Percentiles rank a stretch among this genome's conserved stretches.
phyloP scores from a whole-genome alignment of 495 filamentous ascomycete genomes.

The Xylaria grammica region DNA sequence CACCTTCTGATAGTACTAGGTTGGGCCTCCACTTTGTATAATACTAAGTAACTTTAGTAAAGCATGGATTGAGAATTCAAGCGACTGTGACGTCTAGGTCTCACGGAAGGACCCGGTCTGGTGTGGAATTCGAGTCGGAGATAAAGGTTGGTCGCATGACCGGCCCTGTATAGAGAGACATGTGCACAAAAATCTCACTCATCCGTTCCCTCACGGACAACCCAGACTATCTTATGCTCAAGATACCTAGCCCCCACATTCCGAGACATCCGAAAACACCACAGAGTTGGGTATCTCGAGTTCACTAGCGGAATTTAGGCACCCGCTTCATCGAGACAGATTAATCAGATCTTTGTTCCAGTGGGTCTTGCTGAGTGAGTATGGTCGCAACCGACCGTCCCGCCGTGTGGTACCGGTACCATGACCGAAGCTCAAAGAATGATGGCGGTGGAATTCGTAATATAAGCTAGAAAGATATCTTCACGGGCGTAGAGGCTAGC shows the following conservation, averaged over 20 bases:
- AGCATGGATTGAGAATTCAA: no score
- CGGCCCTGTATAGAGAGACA: neutral
- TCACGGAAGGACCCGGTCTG: no score
- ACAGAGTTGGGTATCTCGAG: neutral
- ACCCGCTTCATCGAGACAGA: neutral
- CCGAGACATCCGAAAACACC: constrained; percentile 23
- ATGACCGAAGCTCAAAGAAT: neutral
- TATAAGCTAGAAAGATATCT: constrained; percentile 9
- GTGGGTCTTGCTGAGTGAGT: neutral
- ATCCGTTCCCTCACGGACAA: neutral
- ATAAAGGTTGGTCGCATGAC: no score
- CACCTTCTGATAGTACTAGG: no score
- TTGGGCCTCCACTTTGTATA: no score
- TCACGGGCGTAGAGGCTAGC: neutral
- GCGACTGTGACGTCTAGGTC: no score
- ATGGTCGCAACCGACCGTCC: neutral
- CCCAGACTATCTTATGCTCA: neutral
- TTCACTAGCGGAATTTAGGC: neutral
- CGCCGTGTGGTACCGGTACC: neutral
- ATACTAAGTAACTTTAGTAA: no score
- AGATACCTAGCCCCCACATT: constrained; percentile 17
- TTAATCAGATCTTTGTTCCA: neutral
- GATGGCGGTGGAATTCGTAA: neutral
- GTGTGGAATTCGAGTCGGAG: no score
- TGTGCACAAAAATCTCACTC: neutral